Evolutionary conservation across 192 early-diverging fungal genomes (phyloP).

Genomic region (Coemansia sp.): DNA sequence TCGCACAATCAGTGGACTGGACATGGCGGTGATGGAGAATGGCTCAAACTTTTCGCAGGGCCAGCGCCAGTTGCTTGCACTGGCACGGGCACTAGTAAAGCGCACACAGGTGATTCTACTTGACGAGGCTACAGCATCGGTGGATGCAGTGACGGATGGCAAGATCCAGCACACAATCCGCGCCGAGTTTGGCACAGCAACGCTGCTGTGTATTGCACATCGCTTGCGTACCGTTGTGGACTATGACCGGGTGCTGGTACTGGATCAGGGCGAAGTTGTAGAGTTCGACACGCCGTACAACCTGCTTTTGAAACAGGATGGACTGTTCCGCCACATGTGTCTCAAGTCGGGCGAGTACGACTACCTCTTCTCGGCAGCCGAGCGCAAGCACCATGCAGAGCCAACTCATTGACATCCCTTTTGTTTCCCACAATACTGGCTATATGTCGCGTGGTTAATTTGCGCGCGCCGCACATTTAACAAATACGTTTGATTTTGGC

Average conservation of each 20-base stretch:
- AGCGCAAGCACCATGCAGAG: slow-evolving; percentile 42
- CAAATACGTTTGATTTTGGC: too few species aligned
- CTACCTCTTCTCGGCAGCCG: slow-evolving; percentile 64
- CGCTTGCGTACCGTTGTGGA: slow-evolving; percentile 71
- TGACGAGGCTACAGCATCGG: slow-evolving; percentile 77
- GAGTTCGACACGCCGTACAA: slow-evolving; percentile 67
- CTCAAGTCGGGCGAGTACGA: slow-evolving; percentile 77
- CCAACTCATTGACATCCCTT: too few species aligned
- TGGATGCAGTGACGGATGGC: slow-evolving; percentile 79
- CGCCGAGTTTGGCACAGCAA: slow-evolving; percentile 58
- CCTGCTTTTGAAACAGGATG: slow-evolving; percentile 52
- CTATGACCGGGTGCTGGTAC: slow-evolving; percentile 74
- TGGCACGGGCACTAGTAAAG: slow-evolving; percentile 78
- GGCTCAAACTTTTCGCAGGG: slow-evolving; percentile 80
- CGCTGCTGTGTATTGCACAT: slow-evolving; percentile 73
- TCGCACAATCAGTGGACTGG: slow-evolving; percentile 39
- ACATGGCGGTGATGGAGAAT: slow-evolving; percentile 51
- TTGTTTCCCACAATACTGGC: too few species aligned
- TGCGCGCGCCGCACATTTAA: too few species aligned
- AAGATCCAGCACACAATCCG: slow-evolving; percentile 71
- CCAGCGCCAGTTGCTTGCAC: slow-evolving; percentile 80
- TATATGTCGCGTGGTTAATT: too few species aligned
- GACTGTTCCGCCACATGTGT: slow-evolving; percentile 71
- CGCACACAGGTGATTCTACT: slow-evolving; percentile 65
- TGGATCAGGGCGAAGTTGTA: slow-evolving; percentile 68